Evolutionary conservation across 148 eudicot genomes (phyloP).

Genomic region (Chenopodium berlandieri): DNA sequence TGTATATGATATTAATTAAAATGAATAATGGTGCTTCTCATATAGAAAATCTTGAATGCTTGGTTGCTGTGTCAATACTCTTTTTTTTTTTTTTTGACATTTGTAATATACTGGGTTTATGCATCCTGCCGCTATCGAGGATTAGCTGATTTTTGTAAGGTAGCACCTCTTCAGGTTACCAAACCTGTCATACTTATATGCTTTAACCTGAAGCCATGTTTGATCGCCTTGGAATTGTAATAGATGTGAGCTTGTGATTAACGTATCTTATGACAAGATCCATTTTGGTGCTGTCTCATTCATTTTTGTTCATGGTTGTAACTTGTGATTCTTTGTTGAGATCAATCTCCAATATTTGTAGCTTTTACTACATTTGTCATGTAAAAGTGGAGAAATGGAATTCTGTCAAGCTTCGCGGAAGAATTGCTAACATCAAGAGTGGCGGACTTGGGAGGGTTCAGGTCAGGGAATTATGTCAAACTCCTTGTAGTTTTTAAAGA

Average conservation of each 20-base stretch:
- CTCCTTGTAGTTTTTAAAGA: no score
- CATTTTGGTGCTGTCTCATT: not conserved
- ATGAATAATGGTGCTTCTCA: not conserved
- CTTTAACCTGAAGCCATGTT: not conserved
- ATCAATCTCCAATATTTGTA: no score
- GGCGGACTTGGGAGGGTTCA: no score
- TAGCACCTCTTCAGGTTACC: not conserved
- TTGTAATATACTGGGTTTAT: not conserved
- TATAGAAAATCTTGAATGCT: not conserved
- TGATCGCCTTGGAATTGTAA: not conserved
- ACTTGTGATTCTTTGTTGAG: no score
- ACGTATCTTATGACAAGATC: not conserved
- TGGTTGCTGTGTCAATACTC: not conserved
- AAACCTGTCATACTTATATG: not conserved
- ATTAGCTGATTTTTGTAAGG: not conserved
- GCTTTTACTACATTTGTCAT: no score
- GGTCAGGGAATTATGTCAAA: no score
- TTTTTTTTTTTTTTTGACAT: not conserved
- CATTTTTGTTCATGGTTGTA: no score
- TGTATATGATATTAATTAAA: not conserved
- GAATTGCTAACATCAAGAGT: no score
- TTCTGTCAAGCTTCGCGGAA: no score
- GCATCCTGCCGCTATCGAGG: not conserved
- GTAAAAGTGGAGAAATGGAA: no score
- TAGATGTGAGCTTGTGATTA: not conserved